These are phyloP conservation scores for Botrytis hyacinthi DNA, from an alignment of 2,329 filamentous ascomycete species.

Conservation along the genomic window DNA sequence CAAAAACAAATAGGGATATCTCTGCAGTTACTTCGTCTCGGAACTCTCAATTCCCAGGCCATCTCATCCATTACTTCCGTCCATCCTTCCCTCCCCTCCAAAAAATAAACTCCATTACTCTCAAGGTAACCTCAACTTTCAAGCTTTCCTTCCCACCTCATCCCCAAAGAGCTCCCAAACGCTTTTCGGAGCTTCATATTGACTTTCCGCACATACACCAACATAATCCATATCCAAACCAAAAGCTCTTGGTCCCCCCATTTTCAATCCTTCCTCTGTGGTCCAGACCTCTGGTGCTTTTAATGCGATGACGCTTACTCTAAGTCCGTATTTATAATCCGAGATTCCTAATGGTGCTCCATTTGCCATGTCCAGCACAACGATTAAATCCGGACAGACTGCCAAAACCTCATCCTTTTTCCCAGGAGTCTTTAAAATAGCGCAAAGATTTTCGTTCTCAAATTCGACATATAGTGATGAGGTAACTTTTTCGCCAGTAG, in stretches of 20 bases:
- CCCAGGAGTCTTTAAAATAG: constrained; percentile 27
- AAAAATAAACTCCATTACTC: neutral
- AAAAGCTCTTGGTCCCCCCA: constrained; percentile 45
- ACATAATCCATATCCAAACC: constrained; percentile 36
- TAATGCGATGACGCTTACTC: constrained; percentile 50
- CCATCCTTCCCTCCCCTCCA: neutral
- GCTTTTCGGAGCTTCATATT: constrained; percentile 34
- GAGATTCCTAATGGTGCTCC: constrained; percentile 51
- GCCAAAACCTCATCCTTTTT: constrained; percentile 31
- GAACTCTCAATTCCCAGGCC: neutral
- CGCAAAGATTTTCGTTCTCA: constrained; percentile 37
- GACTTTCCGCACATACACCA: constrained; percentile 26
- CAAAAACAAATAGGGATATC: neutral
- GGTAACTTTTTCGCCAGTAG: neutral
- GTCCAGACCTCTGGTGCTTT: constrained; percentile 52
- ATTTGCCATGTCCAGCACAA: constrained; percentile 45
- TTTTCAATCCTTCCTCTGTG: constrained; percentile 40
- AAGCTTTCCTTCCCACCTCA: neutral
- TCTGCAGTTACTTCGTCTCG: neutral
- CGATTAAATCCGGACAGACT: constrained; percentile 36
- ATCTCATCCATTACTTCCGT: neutral
- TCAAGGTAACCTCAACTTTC: neutral
- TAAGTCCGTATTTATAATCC: constrained; percentile 51
- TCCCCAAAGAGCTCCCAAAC: constrained; percentile 36
- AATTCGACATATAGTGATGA: constrained; percentile 32